Conservation (phyloP, 164 flowering plant genomes). For the Magnolia kwangsiensis region DNA sequence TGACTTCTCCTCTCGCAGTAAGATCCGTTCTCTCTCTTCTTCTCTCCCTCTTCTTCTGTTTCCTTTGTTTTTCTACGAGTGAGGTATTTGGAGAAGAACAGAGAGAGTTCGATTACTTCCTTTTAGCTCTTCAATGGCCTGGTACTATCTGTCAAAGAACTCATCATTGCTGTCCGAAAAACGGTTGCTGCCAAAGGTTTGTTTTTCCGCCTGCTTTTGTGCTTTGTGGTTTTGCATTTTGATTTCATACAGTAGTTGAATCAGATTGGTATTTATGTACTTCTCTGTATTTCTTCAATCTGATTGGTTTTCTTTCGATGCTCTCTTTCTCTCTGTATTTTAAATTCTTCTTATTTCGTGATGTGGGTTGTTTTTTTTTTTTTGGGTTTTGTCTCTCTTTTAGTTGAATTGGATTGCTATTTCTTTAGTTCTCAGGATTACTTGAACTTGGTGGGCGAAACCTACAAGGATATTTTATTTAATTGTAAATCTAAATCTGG, state of each 20-base stretch:
- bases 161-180: slow-evolving; percentile 55
- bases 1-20: background rate
- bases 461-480: too few species aligned
- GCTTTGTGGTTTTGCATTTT: background rate
- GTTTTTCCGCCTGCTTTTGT: background rate
- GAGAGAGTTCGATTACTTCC: slow-evolving; percentile 56
- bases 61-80: background rate
- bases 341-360: background rate
- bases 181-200: slow-evolving; percentile 65
- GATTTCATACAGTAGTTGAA: background rate
- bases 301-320: background rate
- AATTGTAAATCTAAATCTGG: too few species aligned
- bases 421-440: background rate
- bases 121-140: slow-evolving; percentile 66
- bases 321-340: background rate
- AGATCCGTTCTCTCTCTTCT: background rate
- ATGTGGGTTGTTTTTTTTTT: background rate
- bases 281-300: background rate
- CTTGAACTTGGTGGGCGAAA: background rate
- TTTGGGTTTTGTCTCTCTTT: background rate
- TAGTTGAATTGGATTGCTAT: background rate
- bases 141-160: slow-evolving; percentile 50
- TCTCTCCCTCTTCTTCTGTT: background rate
- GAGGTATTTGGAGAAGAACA: slow-evolving; percentile 2
- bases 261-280: background rate